Conservation (phyloP, 805 yeast species). For the Cyberlindnera maclurae region DNA sequence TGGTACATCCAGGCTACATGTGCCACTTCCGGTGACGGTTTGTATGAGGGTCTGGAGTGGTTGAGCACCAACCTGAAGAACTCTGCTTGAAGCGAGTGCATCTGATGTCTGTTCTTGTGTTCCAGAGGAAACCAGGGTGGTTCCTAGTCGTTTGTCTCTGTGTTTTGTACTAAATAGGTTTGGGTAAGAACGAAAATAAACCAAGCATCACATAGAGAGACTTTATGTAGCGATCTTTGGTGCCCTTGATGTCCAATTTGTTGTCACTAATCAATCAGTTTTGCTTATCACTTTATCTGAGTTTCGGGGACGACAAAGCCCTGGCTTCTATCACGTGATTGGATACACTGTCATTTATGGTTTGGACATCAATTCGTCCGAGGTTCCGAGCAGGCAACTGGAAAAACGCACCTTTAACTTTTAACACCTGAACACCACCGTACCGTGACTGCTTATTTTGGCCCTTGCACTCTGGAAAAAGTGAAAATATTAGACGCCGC, state of each 20-base stretch:
- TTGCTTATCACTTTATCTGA: too few species aligned
- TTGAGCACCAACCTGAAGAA: slow-evolving; percentile 84
- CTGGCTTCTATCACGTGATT: too few species aligned
- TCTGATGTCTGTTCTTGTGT: too few species aligned
- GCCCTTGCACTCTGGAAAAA: slow-evolving; percentile 1
- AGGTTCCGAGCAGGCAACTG: too few species aligned
- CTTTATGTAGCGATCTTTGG: neutral
- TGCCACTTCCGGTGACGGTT: slow-evolving; percentile 99
- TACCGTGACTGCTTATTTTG: too few species aligned
- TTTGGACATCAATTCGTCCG: too few species aligned
- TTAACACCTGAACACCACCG: too few species aligned
- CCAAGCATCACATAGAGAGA: slow-evolving; percentile 5
- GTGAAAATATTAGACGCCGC: neutral
- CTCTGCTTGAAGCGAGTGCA: slow-evolving; percentile 29
- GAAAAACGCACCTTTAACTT: too few species aligned
- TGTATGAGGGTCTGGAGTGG: slow-evolving; percentile 97
- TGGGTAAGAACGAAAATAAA: slow-evolving; percentile 1
- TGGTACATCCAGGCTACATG: slow-evolving; percentile 99
- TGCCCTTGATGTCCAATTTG: too few species aligned
- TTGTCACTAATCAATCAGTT: too few species aligned
- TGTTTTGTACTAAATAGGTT: slow-evolving; percentile 7
- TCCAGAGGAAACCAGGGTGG: neutral
- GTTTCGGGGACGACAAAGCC: too few species aligned
- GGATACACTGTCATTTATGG: too few species aligned
- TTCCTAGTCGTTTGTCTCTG: slow-evolving; percentile 1